These are phyloP conservation scores for Annulohypoxylon stygium DNA, from an alignment of 495 filamentous ascomycete species.

Conservation along the genomic window DNA sequence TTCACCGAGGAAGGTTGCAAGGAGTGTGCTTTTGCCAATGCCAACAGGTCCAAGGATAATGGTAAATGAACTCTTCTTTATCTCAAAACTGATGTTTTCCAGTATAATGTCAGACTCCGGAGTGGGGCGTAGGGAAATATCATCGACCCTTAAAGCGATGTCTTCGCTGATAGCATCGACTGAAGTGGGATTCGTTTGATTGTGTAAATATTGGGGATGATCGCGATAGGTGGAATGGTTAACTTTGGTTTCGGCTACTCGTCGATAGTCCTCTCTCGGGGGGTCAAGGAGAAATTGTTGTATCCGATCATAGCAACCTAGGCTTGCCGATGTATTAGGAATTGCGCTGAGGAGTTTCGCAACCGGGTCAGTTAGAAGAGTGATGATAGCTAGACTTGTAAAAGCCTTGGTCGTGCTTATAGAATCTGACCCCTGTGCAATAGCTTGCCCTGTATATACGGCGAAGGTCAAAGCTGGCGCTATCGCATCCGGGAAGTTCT, in stretches of 20 bases:
- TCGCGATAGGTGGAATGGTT: not conserved
- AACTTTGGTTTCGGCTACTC: not conserved
- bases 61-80: not conserved
- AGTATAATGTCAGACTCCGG: not conserved
- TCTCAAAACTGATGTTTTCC: not conserved
- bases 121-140: not conserved
- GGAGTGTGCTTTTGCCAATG: not conserved
- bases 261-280: not conserved
- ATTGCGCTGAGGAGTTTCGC: not conserved
- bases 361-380: not conserved
- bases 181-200: not conserved
- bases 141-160: not conserved
- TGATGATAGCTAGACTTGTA: not conserved
- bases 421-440: not conserved
- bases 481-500: not conserved
- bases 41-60: not conserved
- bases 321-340: not conserved
- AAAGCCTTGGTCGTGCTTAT: not conserved
- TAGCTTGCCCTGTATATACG: not conserved
- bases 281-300: not conserved
- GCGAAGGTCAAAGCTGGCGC: not conserved
- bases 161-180: not conserved
- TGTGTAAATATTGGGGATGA: not conserved
- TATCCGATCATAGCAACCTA: not conserved
- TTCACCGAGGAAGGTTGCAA: not conserved